A percentile compares a stretch with the other conserved stretches of the same genome.
Conservation (phyloP, 202 grass and related monocot genomes). For the Schoenoplectus tabernaemontani region DNA sequence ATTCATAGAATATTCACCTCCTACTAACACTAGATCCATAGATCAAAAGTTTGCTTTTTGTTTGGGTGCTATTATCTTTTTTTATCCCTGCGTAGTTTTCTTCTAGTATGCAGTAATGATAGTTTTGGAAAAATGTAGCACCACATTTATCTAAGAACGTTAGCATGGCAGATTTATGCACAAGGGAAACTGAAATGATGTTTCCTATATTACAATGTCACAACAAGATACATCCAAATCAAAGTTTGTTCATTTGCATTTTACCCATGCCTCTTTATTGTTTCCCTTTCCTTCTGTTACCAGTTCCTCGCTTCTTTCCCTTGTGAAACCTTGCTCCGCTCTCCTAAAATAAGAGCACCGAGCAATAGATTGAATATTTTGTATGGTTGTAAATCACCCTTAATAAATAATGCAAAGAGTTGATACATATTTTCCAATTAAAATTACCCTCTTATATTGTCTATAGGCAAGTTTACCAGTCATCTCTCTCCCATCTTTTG, state of each 20-base stretch:
- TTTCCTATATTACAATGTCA: neutral
- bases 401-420: neutral
- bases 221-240: neutral
- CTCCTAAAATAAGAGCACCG: neutral
- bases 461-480: conserved; percentile 50
- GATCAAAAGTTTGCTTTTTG: neutral
- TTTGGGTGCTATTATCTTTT: neutral
- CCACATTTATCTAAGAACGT: neutral
- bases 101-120: neutral
- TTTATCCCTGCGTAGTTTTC: neutral
- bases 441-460: conserved; percentile 55
- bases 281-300: conserved; percentile 2
- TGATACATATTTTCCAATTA: neutral
- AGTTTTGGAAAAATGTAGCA: neutral
- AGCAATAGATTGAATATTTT: neutral
- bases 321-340: neutral
- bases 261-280: neutral
- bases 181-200: neutral
- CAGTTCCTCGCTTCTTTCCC: conserved; percentile 1
- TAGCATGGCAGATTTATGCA: neutral
- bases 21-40: neutral
- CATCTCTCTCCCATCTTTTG: conserved; percentile 79
- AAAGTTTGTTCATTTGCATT: neutral
- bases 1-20: neutral
- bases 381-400: neutral